A percentile compares a stretch with the other conserved stretches of the same genome.
phyloP scores from a whole-genome alignment of 1,284 basidiomycete genomes.

The Erythrobasidium hasegawianum region DNA sequence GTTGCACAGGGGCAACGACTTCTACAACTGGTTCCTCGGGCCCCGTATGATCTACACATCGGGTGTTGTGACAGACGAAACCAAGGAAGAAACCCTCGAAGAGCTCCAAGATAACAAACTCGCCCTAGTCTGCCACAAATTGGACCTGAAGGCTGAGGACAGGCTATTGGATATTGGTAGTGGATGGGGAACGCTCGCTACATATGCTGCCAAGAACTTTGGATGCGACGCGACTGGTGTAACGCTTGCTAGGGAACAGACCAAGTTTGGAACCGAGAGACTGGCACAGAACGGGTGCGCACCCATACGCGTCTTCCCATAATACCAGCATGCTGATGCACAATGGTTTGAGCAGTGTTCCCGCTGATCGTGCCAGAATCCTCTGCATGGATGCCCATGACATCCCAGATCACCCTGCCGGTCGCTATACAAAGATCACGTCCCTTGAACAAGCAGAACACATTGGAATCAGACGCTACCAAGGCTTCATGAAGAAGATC shows the following conservation, averaged over 20 bases:
- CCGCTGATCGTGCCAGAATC: slow-evolving; percentile 75
- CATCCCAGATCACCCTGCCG: slow-evolving; percentile 72
- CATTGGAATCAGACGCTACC: slow-evolving; percentile 91
- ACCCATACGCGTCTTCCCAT: too few species aligned
- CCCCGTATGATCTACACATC: slow-evolving; percentile 97
- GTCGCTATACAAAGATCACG: slow-evolving; percentile 85
- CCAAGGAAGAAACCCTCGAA: slow-evolving; percentile 79
- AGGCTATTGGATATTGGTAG: slow-evolving; percentile 90
- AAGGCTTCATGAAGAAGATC: slow-evolving; percentile 80
- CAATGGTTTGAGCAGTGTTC: slow-evolving; percentile 49
- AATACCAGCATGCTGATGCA: too few species aligned
- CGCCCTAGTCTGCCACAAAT: slow-evolving; percentile 88
- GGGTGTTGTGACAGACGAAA: slow-evolving; percentile 75
- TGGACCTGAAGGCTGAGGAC: slow-evolving; percentile 77
- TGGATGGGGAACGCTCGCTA: slow-evolving; percentile 93
- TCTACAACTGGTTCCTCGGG: slow-evolving; percentile 91
- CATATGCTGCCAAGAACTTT: slow-evolving; percentile 97
- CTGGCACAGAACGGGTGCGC: slow-evolving; percentile 68
- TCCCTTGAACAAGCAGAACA: slow-evolving; percentile 99
- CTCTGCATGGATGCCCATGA: slow-evolving; percentile 94
- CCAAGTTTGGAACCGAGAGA: slow-evolving; percentile 84
- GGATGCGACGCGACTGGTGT: slow-evolving; percentile 92
- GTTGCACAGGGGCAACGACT: slow-evolving; percentile 69
- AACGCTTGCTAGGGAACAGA: slow-evolving; percentile 85
- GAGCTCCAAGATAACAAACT: slow-evolving; percentile 99